Evolutionary conservation across 495 filamentous ascomycete genomes (phyloP).

Genomic region (Annulohypoxylon bovei): DNA sequence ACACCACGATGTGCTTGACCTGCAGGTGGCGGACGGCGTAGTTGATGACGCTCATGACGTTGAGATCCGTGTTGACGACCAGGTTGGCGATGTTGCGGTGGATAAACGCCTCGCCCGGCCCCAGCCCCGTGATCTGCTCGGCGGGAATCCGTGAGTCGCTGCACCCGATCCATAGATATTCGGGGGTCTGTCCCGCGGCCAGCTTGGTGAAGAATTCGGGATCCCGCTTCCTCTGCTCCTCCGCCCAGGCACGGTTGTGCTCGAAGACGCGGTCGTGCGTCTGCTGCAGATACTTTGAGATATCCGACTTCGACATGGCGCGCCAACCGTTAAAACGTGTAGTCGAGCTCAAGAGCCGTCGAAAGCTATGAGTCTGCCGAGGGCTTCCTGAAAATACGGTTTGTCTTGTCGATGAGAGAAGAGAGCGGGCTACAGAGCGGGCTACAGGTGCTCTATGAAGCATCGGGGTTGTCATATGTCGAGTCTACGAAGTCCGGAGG

Average conservation of each 20-base stretch:
- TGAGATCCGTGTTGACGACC: constrained; percentile 66
- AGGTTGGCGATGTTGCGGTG: constrained; percentile 74
- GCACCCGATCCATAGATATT: constrained; percentile 74
- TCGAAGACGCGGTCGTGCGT: constrained; percentile 64
- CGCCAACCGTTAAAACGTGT: constrained; percentile 20
- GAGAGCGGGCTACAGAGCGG: too few species aligned
- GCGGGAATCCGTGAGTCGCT: constrained; percentile 71
- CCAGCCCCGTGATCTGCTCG: constrained; percentile 67
- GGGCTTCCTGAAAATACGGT: background rate
- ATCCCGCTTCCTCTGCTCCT: constrained; percentile 58
- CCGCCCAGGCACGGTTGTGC: constrained; percentile 65
- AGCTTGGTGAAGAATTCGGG: constrained; percentile 67
- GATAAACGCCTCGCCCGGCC: constrained; percentile 68
- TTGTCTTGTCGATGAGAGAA: constrained; percentile 22
- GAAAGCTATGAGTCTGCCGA: background rate
- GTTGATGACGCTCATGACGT: constrained; percentile 70
- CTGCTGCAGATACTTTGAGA: constrained; percentile 55
- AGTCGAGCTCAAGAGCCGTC: constrained; percentile 17
- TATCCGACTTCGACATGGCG: constrained; percentile 52
- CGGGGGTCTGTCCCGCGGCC: constrained; percentile 62
- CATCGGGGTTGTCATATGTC: constrained; percentile 19
- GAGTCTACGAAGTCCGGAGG: background rate
- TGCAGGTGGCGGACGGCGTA: constrained; percentile 68
- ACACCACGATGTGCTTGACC: constrained; percentile 72
- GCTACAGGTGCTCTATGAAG: constrained; percentile 27